Conservation (phyloP, 139 green algal genomes). For the Coelastrella sp. region DNA sequence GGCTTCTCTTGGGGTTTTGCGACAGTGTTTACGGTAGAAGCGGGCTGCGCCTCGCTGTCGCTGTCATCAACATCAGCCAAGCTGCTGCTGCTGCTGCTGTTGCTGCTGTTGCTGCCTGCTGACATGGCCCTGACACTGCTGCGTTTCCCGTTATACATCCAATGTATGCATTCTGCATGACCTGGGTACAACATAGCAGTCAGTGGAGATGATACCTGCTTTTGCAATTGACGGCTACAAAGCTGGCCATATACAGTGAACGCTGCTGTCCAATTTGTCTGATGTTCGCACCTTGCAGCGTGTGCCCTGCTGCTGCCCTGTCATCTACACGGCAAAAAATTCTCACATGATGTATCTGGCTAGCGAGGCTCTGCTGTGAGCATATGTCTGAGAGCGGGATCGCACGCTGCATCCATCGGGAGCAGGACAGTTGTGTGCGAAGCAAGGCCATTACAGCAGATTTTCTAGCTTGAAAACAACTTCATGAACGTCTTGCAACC, state of each 20-base stretch:
- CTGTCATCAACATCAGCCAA: not conserved
- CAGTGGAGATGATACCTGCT: too few relatives aligned
- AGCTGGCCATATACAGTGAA: too few relatives aligned
- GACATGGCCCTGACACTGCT: not conserved
- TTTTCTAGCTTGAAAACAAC: too few relatives aligned
- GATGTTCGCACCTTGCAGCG: too few relatives aligned
- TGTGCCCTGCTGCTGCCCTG: too few relatives aligned
- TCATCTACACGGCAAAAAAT: too few relatives aligned
- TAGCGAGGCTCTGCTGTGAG: not conserved
- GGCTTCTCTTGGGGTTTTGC: conserved; percentile 49
- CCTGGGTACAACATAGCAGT: too few relatives aligned
- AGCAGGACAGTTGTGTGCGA: not conserved
- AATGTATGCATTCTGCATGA: too few relatives aligned
- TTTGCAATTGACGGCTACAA: too few relatives aligned
- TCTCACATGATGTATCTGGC: too few relatives aligned
- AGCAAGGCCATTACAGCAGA: not conserved
- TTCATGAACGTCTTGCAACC: not conserved
- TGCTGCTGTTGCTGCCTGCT: conserved; percentile 10
- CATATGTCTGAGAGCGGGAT: too few relatives aligned
- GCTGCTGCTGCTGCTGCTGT: not conserved
- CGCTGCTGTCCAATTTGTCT: too few relatives aligned
- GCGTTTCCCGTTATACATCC: not conserved
- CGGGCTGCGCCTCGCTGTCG: not conserved
- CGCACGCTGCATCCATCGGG: not conserved
- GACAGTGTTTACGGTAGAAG: not conserved